phyloP scores from a whole-genome alignment of 2,329 filamentous ascomycete genomes.

The Aspergillus sp. region DNA sequence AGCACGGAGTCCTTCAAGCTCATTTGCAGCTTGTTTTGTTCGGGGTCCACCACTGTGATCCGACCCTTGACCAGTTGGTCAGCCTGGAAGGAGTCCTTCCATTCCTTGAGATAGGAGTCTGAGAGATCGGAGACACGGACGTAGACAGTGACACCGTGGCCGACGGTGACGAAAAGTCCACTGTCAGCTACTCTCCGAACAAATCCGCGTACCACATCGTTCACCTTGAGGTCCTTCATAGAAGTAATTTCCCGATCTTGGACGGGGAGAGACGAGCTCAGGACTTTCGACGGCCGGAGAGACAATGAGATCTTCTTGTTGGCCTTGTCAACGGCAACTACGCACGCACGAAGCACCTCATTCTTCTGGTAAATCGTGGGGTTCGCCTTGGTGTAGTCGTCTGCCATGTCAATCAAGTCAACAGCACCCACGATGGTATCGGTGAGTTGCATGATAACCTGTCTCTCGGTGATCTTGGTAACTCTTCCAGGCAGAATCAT shows the following conservation, averaged over 20 bases:
- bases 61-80: slow-evolving; percentile 91
- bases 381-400: slow-evolving; percentile 80
- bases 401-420: slow-evolving; percentile 76
- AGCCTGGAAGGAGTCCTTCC: slow-evolving; percentile 83
- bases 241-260: slow-evolving; percentile 76
- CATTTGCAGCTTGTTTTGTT: slow-evolving; percentile 72
- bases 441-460: slow-evolving; percentile 81
- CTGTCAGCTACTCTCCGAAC: slow-evolving; percentile 87
- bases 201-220: slow-evolving; percentile 84
- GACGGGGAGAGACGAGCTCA: slow-evolving; percentile 79
- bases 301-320: slow-evolving; percentile 86
- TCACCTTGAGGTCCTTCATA: slow-evolving; percentile 67
- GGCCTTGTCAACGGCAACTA: slow-evolving; percentile 72
- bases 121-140: slow-evolving; percentile 86
- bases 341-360: slow-evolving; percentile 81
- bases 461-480: slow-evolving; percentile 79
- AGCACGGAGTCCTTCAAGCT: slow-evolving; percentile 83
- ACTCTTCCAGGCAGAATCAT: slow-evolving; percentile 80
- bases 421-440: slow-evolving; percentile 76
- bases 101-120: slow-evolving; percentile 88
- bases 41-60: slow-evolving; percentile 67
- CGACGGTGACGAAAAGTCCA: slow-evolving; percentile 81
- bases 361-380: slow-evolving; percentile 75
- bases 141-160: slow-evolving; percentile 75
- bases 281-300: slow-evolving; percentile 77